phyloP scores from a whole-genome alignment of 768 basidiomycete species.

The Dictyophora rubrovolvata region DNA sequence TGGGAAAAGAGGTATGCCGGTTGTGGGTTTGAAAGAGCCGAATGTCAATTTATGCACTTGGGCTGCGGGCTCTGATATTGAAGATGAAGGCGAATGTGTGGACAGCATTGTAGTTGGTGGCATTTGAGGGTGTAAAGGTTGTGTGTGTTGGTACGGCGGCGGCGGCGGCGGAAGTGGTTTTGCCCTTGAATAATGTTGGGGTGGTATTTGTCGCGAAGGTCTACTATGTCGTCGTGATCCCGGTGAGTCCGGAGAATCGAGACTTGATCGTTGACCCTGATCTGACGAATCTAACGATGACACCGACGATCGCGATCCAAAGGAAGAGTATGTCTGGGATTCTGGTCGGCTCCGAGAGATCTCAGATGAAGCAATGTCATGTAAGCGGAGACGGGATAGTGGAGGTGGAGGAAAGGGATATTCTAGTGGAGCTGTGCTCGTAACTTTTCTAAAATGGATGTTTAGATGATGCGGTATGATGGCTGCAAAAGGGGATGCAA shows the following conservation, averaged over 20 bases:
- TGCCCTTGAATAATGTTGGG: neutral
- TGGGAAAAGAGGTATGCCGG: neutral
- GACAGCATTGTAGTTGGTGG: neutral
- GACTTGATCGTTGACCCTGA: neutral
- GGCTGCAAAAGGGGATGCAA: slow-evolving; percentile 29
- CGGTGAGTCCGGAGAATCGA: neutral
- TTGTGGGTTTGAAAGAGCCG: neutral
- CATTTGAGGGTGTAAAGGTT: neutral
- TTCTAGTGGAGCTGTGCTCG: slow-evolving; percentile 46
- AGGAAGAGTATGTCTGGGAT: neutral
- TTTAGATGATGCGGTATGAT: slow-evolving; percentile 61
- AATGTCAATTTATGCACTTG: neutral
- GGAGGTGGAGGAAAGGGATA: slow-evolving; percentile 65
- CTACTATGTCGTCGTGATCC: neutral
- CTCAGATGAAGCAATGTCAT: neutral
- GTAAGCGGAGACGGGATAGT: slow-evolving; percentile 15
- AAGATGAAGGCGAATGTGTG: neutral
- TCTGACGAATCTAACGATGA: neutral
- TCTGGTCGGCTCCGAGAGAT: neutral
- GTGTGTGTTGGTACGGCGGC: neutral
- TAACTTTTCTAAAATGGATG: slow-evolving; percentile 59
- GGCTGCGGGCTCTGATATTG: neutral
- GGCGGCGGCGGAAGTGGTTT: neutral
- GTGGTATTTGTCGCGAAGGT: neutral
- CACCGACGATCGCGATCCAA: neutral